Evolutionary conservation across 345 rosid genomes (phyloP).

Genomic region (Salix koriyanagi): DNA sequence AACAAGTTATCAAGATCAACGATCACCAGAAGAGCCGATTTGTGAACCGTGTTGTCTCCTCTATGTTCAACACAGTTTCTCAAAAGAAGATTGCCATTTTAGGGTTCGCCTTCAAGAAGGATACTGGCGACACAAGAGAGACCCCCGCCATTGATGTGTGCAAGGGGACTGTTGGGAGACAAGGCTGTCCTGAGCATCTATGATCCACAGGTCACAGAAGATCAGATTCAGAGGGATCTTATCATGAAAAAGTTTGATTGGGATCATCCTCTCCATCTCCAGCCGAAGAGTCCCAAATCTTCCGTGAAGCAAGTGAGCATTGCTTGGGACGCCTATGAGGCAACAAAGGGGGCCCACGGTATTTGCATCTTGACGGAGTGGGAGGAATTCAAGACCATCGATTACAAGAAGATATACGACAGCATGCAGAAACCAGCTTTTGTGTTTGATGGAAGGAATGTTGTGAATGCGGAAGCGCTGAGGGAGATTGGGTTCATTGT

Average conservation of each 20-base stretch:
- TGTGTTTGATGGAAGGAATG: slow-evolving; percentile 80
- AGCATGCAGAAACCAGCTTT: slow-evolving; percentile 93
- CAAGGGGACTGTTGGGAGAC: slow-evolving; percentile 85
- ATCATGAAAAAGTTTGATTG: slow-evolving; percentile 88
- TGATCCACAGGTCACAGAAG: slow-evolving; percentile 82
- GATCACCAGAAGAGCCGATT: slow-evolving; percentile 84
- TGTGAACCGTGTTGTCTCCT: slow-evolving; percentile 77
- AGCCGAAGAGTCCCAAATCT: slow-evolving; percentile 75
- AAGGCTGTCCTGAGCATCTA: slow-evolving; percentile 82
- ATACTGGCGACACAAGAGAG: slow-evolving; percentile 87
- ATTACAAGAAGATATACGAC: slow-evolving; percentile 63
- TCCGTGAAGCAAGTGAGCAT: slow-evolving; percentile 71
- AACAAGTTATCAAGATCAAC: slow-evolving; percentile 89
- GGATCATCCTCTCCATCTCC: slow-evolving; percentile 93
- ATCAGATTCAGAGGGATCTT: slow-evolving; percentile 88
- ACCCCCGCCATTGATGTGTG: slow-evolving; percentile 92
- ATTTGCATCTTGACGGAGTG: slow-evolving; percentile 89
- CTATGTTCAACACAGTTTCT: slow-evolving; percentile 87
- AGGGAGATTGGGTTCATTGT: slow-evolving; percentile 90
- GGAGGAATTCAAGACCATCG: slow-evolving; percentile 88
- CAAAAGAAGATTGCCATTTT: slow-evolving; percentile 76
- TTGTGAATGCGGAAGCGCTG: slow-evolving; percentile 52
- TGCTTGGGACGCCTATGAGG: slow-evolving; percentile 74
- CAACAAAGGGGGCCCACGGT: slow-evolving; percentile 80
- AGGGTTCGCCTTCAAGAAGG: slow-evolving; percentile 89